A percentile compares a stretch with the other conserved stretches of the same genome.
These are phyloP conservation scores for Oldenlandia corymbosa DNA, from an alignment of 257 asterid species.

Conservation along the genomic window DNA sequence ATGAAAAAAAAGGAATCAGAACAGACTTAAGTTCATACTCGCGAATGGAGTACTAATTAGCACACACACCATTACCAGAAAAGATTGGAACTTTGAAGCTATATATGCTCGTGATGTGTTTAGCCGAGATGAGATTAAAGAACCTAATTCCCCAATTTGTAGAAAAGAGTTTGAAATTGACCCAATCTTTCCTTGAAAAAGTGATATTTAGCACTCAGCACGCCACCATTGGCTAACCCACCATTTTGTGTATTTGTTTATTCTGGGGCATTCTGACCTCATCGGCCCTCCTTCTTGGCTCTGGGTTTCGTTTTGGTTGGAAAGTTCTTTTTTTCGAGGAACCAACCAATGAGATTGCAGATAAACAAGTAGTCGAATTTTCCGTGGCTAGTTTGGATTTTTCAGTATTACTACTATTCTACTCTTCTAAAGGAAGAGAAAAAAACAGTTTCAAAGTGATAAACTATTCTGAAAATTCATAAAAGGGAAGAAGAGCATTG, in stretches of 20 bases:
- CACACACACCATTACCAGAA: no score
- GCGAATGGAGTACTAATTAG: no score
- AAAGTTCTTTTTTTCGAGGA: not conserved
- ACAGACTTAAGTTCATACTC: no score
- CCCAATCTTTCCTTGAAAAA: not conserved
- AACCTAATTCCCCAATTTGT: no score
- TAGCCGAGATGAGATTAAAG: no score
- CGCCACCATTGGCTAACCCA: no score
- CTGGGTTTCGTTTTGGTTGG: not conserved
- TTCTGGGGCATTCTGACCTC: not conserved
- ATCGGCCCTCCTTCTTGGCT: not conserved
- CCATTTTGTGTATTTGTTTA: not conserved
- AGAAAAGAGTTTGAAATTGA: no score
- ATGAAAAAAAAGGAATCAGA: no score
- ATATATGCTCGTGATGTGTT: no score
- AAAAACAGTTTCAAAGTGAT: not conserved
- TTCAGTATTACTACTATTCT: not conserved
- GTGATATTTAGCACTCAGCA: no score
- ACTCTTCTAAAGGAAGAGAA: slow-evolving; percentile 2
- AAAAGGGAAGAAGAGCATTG: no score
- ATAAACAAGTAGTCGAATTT: not conserved
- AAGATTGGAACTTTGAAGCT: no score
- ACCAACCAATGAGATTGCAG: not conserved
- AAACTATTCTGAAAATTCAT: not conserved
- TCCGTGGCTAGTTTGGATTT: not conserved